phyloP scores from a whole-genome alignment of 495 filamentous ascomycete genomes.

The Podospora anserina region DNA sequence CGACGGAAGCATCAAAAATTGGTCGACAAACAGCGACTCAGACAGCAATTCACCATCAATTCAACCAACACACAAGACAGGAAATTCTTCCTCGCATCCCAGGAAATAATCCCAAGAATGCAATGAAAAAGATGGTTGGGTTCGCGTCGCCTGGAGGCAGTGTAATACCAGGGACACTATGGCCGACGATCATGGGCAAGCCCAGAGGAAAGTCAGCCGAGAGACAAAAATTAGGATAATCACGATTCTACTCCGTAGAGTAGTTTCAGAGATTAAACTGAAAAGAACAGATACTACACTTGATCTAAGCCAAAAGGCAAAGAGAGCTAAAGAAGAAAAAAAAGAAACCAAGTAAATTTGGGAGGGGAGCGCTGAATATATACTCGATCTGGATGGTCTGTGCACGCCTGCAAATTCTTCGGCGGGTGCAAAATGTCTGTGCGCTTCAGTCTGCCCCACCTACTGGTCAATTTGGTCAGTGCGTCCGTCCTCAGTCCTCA shows the following conservation, averaged over 20 bases:
- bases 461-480: background rate
- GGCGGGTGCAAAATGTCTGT: background rate
- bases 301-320: conserved; percentile 87
- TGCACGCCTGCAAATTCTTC: conserved; percentile 9
- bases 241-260: conserved; percentile 68
- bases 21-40: background rate
- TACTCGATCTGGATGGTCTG: background rate
- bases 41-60: background rate
- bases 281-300: conserved; percentile 99
- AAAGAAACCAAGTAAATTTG: conserved; percentile 2
- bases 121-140: conserved; percentile 22
- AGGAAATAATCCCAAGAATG: conserved; percentile 13
- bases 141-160: conserved; percentile 84
- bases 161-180: conserved; percentile 89
- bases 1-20: background rate
- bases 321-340: conserved; percentile 39
- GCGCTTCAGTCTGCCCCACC: background rate
- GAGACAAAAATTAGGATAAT: conserved; percentile 79
- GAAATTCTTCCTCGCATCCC: conserved; percentile 22
- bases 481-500: background rate
- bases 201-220: conserved; percentile 47
- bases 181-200: conserved; percentile 70
- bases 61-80: background rate
- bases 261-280: conserved; percentile 82
- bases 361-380: conserved; percentile 2